Percentiles rank a stretch among this genome's conserved stretches.
Evolutionary conservation across 495 filamentous ascomycete species (phyloP).

Genomic region (Penicillium silybi): DNA sequence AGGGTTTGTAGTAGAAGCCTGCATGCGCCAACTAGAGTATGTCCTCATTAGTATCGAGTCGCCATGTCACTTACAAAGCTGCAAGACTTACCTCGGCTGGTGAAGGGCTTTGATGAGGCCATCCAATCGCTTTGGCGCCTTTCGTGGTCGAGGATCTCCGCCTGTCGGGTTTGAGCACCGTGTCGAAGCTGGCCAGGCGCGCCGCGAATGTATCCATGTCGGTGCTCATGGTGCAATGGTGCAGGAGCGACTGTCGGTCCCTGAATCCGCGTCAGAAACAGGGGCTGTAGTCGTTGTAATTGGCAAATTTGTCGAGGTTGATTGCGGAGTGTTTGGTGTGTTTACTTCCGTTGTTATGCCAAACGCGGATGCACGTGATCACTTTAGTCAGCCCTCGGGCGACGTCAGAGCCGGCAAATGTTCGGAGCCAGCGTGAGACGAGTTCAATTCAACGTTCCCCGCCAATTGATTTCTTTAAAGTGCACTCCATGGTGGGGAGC

Average conservation of each 20-base stretch:
- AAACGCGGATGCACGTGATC: constrained; percentile 30
- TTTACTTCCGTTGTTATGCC: constrained; percentile 37
- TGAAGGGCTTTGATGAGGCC: constrained; percentile 69
- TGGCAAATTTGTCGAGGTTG: constrained; percentile 16
- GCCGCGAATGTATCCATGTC: constrained; percentile 62
- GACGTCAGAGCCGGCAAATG: constrained; percentile 25
- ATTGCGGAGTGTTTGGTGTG: constrained; percentile 28
- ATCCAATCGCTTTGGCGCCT: constrained; percentile 58
- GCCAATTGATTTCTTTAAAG: constrained; percentile 9
- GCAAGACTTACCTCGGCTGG: constrained; percentile 56
- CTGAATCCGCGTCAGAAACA: not conserved
- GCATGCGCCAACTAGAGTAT: constrained; percentile 71
- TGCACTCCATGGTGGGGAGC: constrained; percentile 25
- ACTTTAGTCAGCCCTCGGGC: constrained; percentile 18
- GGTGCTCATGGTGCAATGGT: constrained; percentile 23
- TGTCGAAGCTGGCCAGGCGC: constrained; percentile 72
- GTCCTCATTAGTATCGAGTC: constrained; percentile 1
- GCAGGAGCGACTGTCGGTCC: constrained; percentile 3
- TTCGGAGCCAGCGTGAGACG: constrained; percentile 7
- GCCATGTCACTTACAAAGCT: not conserved
- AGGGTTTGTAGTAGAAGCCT: constrained; percentile 85
- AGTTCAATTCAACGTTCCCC: constrained; percentile 4
- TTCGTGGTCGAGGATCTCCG: constrained; percentile 65
- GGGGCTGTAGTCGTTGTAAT: constrained; percentile 6
- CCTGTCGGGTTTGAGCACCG: constrained; percentile 53